Evolutionary conservation across 805 yeast genomes (phyloP).

Genomic region (Candida maris): DNA sequence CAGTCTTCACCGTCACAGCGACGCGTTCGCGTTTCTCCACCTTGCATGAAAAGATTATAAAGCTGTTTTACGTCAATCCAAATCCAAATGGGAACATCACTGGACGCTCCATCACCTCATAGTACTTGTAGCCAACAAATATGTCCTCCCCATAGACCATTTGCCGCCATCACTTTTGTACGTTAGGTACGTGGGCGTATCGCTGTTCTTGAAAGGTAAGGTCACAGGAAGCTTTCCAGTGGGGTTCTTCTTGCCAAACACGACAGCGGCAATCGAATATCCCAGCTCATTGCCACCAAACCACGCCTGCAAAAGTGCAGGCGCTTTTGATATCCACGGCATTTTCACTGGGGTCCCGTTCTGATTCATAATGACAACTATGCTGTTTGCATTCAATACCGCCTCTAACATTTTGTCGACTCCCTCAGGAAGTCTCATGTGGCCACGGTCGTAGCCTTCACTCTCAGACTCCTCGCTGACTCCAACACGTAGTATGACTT

Average conservation of each 20-base stretch:
- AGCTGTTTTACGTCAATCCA: slow-evolving; percentile 59
- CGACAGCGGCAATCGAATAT: slow-evolving; percentile 55
- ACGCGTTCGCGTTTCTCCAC: slow-evolving; percentile 16
- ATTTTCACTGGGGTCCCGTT: slow-evolving; percentile 60
- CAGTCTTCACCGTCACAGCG: slow-evolving; percentile 36
- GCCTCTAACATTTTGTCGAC: slow-evolving; percentile 44
- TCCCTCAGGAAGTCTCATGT: slow-evolving; percentile 48
- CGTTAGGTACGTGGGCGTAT: slow-evolving; percentile 55
- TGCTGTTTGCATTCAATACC: slow-evolving; percentile 44
- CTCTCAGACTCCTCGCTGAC: slow-evolving; percentile 54
- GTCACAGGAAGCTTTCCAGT: slow-evolving; percentile 55
- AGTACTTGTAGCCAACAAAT: slow-evolving; percentile 59
- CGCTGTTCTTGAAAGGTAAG: slow-evolving; percentile 49
- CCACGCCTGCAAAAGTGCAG: slow-evolving; percentile 50
- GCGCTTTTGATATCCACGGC: slow-evolving; percentile 47
- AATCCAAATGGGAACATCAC: slow-evolving; percentile 59
- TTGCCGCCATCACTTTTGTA: slow-evolving; percentile 50
- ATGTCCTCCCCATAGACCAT: slow-evolving; percentile 64
- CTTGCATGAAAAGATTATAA: slow-evolving; percentile 37
- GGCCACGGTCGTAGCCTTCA: slow-evolving; percentile 54
- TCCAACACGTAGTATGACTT: slow-evolving; percentile 51
- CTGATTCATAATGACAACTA: slow-evolving; percentile 52
- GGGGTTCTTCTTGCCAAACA: slow-evolving; percentile 60
- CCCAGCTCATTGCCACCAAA: slow-evolving; percentile 58
- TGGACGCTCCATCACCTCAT: slow-evolving; percentile 46